Percentiles rank a stretch among this genome's conserved stretches.
phyloP scores from a whole-genome alignment of 768 basidiomycete genomes.

The Strobilomyces echinocephalus region DNA sequence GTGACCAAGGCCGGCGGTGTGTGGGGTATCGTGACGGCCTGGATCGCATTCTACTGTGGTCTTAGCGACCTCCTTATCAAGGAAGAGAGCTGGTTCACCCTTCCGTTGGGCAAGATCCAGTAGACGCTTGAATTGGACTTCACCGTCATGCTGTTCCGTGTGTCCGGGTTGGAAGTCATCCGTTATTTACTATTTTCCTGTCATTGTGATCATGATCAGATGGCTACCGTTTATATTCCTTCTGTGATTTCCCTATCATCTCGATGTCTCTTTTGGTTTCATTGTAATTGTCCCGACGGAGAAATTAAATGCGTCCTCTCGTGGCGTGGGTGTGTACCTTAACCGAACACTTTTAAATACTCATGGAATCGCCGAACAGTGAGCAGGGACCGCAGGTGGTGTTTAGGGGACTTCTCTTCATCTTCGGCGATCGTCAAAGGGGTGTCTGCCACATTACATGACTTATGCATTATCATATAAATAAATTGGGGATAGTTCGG shows the following conservation, averaged over 20 bases:
- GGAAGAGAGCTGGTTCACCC: conserved; percentile 36
- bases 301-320: neutral
- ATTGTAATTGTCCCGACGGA: conserved; percentile 1
- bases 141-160: neutral
- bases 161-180: neutral
- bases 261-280: neutral
- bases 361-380: too few relatives aligned
- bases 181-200: conserved; percentile 6
- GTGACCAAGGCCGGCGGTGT: conserved; percentile 40
- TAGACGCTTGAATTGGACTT: neutral
- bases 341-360: too few relatives aligned
- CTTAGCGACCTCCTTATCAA: conserved; percentile 38
- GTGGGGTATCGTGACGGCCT: conserved; percentile 42
- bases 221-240: neutral
- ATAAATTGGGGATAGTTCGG: too few relatives aligned
- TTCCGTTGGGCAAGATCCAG: conserved; percentile 36
- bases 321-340: neutral
- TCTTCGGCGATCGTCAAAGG: too few relatives aligned
- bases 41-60: conserved; percentile 44
- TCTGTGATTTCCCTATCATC: neutral
- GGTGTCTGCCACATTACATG: too few relatives aligned
- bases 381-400: too few relatives aligned
- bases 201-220: conserved; percentile 1
- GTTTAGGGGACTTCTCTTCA: too few relatives aligned
- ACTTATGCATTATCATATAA: too few relatives aligned